These are phyloP conservation scores for Cerioporus squamosus DNA, from an alignment of 1,284 basidiomycete species.

Conservation along the genomic window DNA sequence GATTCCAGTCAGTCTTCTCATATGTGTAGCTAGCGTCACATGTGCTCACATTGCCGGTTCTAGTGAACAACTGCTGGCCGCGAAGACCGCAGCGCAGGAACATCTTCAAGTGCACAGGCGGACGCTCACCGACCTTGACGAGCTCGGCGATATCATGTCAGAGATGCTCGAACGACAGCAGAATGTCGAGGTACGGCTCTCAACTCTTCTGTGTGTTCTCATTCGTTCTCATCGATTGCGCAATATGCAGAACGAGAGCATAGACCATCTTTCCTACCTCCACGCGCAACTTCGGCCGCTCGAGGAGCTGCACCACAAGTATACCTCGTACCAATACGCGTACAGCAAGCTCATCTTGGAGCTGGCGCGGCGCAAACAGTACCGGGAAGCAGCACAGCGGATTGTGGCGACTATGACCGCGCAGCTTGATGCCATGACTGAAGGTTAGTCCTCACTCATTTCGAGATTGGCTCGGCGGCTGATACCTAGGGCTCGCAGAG, in stretches of 20 bases:
- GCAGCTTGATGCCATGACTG: slow-evolving; percentile 62
- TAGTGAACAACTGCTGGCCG: slow-evolving; percentile 54
- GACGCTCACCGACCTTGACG: slow-evolving; percentile 68
- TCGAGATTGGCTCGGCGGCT: too few species aligned
- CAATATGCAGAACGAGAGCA: slow-evolving; percentile 48
- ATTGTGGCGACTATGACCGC: slow-evolving; percentile 67
- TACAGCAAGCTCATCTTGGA: slow-evolving; percentile 75
- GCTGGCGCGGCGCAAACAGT: slow-evolving; percentile 67
- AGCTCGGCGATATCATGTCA: slow-evolving; percentile 75
- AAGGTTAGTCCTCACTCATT: slow-evolving; percentile 53
- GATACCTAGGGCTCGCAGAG: slow-evolving; percentile 45
- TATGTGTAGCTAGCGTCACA: not conserved
- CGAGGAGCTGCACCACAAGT: slow-evolving; percentile 66
- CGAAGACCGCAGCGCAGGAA: slow-evolving; percentile 47
- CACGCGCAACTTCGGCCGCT: slow-evolving; percentile 64
- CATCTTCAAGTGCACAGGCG: slow-evolving; percentile 51
- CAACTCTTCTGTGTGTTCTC: not conserved
- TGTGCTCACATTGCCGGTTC: not conserved
- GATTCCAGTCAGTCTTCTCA: slow-evolving; percentile 53
- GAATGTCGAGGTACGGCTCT: slow-evolving; percentile 57
- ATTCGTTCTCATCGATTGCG: not conserved
- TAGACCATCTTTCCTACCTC: slow-evolving; percentile 56
- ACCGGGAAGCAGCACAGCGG: slow-evolving; percentile 64
- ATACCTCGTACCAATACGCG: slow-evolving; percentile 66
- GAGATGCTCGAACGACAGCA: slow-evolving; percentile 75